Evolutionary conservation across 2,329 filamentous ascomycete species (phyloP).

Genomic region (Xylariomycetidae sp.): DNA sequence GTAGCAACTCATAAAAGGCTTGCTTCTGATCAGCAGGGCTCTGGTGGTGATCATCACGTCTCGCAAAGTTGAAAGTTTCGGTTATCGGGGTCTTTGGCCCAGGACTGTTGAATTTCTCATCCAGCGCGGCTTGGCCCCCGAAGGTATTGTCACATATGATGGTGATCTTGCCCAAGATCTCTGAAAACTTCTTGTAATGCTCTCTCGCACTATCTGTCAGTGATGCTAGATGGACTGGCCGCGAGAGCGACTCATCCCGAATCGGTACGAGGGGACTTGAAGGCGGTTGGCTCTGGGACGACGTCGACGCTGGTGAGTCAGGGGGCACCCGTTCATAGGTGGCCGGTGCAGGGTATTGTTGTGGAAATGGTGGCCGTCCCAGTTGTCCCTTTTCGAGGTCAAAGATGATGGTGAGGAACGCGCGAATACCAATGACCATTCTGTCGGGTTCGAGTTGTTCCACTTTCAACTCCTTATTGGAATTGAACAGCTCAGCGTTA

Average conservation of each 20-base stretch:
- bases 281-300: slow-evolving; percentile 24
- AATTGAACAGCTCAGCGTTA: slow-evolving; percentile 82
- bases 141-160: slow-evolving; percentile 96
- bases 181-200: slow-evolving; percentile 87
- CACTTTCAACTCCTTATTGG: slow-evolving; percentile 72
- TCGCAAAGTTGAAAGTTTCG: slow-evolving; percentile 86
- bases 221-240: slow-evolving; percentile 54
- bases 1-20: slow-evolving; percentile 90
- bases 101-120: slow-evolving; percentile 87
- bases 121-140: slow-evolving; percentile 88
- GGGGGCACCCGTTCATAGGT: slow-evolving; percentile 38
- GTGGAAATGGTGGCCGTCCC: slow-evolving; percentile 77
- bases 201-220: slow-evolving; percentile 75
- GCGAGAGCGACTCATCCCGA: slow-evolving; percentile 62
- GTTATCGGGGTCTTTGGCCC: slow-evolving; percentile 92
- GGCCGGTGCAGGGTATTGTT: slow-evolving; percentile 46
- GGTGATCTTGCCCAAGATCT: slow-evolving; percentile 92
- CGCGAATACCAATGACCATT: slow-evolving; percentile 94
- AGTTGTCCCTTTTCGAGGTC: slow-evolving; percentile 83
- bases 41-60: slow-evolving; percentile 72
- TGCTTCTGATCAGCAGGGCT: slow-evolving; percentile 78
- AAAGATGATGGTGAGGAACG: slow-evolving; percentile 88
- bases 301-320: slow-evolving; percentile 46
- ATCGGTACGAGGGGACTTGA: slow-evolving; percentile 21
- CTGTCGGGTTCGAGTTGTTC: slow-evolving; percentile 94